Base-by-base conservation (phyloP, 768 basidiomycete genomes). In the Lactarius hatsudake region DNA sequence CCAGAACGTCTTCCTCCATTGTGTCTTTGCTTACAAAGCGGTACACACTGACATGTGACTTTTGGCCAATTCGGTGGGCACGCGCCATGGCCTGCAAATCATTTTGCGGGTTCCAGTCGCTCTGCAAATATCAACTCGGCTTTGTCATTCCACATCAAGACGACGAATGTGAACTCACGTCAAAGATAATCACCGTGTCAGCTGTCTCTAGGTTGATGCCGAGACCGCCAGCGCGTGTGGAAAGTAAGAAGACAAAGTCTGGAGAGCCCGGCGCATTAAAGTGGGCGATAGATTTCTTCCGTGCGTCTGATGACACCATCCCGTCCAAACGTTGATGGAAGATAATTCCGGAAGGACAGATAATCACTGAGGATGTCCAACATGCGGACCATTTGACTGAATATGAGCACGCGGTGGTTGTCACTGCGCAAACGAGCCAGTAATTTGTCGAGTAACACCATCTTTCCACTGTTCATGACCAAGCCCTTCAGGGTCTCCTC, bases 171-270 rank as follows among this genome's bases (percentile, higher is more conserved):
- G 64, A 64, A 80, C 93, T 79, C 77, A 93, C 91, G 83, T 99
- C 96, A 63, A 98, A 98, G 74, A 98, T 98, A 77, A 98, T 96
- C 73, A 98, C 96, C 3, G 97, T 99, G 78, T 99, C 88, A 18
- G 97, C 97, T 48, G 97, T 98, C 81, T 98, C 97, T 70, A 99
- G 82, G 79, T 99, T 99, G 83, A 99, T 97, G 59, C 97, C 97
- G 38, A 99, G 84, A 20, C 97, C 97, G 61, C 97, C 97, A 42
- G 97, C 97, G 70, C 97, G 87, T 17, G 97, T 99, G 38, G 94
- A 96, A 26, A 99, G 84, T 70, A 99, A 79, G 80, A 99, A 99
- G 3, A 94, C 96, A 74, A 99, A 99, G 76, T 99, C 97, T 5
- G 88, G 90, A 3, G 94, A 96, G 18, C 88, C 91, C 12, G 91